These are phyloP conservation scores for Rhynchospora breviuscula DNA, from an alignment of 176 grass and related monocot genomes.

Conservation along the genomic window DNA sequence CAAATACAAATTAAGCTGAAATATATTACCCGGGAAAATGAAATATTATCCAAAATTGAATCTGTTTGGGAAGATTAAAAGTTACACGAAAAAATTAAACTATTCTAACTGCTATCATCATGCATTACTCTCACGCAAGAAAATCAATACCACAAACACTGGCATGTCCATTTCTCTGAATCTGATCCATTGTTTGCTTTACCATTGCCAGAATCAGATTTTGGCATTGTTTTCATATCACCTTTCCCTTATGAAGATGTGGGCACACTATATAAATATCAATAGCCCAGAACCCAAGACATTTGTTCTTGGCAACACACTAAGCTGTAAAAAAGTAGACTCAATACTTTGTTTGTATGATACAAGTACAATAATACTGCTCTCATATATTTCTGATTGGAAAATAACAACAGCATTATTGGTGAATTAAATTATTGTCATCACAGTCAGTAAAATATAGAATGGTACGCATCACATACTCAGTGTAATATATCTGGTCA, in stretches of 20 bases:
- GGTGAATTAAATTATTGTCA: neutral
- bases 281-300: neutral
- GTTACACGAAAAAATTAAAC: too few relatives aligned
- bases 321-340: constrained; percentile 16
- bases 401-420: neutral
- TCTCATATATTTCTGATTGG: neutral
- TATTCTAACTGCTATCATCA: too few relatives aligned
- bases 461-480: neutral
- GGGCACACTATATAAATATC: constrained; percentile 21
- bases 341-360: neutral
- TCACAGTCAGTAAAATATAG: neutral
- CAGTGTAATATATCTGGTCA: too few relatives aligned
- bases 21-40: too few relatives aligned
- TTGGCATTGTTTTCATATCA: constrained; percentile 12
- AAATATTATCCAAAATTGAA: too few relatives aligned
- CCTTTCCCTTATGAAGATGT: constrained; percentile 23
- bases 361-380: neutral
- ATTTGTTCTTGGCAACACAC: too few relatives aligned
- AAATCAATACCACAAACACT: too few relatives aligned
- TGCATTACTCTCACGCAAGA: too few relatives aligned
- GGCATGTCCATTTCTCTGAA: constrained; percentile 6
- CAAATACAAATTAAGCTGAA: too few relatives aligned
- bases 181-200: constrained; percentile 19
- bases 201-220: constrained; percentile 11
- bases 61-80: too few relatives aligned